A percentile compares a stretch with the other conserved stretches of the same genome.
Evolutionary conservation across 2,329 filamentous ascomycete genomes (phyloP).

Genomic region (Colletotrichum tropicale): DNA sequence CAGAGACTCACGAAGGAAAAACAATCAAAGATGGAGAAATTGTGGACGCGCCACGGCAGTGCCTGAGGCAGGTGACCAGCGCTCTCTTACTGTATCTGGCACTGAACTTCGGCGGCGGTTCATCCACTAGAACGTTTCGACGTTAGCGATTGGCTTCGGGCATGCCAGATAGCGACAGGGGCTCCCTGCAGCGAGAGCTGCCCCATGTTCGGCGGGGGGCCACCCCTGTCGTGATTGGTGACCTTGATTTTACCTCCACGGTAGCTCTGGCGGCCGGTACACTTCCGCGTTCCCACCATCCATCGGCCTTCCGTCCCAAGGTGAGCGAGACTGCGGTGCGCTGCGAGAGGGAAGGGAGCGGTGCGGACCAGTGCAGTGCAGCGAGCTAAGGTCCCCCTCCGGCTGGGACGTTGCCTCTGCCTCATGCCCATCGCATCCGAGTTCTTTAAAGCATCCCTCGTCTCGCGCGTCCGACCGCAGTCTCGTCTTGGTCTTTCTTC

Average conservation of each 20-base stretch:
- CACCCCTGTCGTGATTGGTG: not conserved
- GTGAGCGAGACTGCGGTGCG: not conserved
- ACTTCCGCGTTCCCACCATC: not conserved
- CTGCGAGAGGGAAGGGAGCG: not conserved
- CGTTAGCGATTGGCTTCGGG: constrained; percentile 9
- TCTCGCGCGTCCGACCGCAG: constrained; percentile 7
- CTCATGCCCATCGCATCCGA: constrained; percentile 7
- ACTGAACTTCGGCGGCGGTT: not conserved
- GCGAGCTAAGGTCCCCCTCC: not conserved
- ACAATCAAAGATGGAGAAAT: not conserved
- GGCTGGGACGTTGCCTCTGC: constrained; percentile 14
- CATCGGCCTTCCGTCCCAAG: not conserved
- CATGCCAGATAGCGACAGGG: constrained; percentile 4
- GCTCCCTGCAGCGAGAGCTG: not conserved
- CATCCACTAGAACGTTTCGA: constrained; percentile 8
- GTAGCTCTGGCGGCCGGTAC: not conserved
- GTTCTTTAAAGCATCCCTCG: constrained; percentile 11
- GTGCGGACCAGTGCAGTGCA: not conserved
- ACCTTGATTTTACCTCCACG: not conserved
- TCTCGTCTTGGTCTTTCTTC: not conserved
- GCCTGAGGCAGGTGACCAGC: constrained; percentile 8
- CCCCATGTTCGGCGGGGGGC: not conserved
- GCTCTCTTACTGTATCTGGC: not conserved
- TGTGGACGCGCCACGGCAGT: not conserved
- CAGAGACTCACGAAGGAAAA: not conserved